Evolutionary conservation across 2,329 filamentous ascomycete genomes (phyloP).

Genomic region (Aspergillus ustus): DNA sequence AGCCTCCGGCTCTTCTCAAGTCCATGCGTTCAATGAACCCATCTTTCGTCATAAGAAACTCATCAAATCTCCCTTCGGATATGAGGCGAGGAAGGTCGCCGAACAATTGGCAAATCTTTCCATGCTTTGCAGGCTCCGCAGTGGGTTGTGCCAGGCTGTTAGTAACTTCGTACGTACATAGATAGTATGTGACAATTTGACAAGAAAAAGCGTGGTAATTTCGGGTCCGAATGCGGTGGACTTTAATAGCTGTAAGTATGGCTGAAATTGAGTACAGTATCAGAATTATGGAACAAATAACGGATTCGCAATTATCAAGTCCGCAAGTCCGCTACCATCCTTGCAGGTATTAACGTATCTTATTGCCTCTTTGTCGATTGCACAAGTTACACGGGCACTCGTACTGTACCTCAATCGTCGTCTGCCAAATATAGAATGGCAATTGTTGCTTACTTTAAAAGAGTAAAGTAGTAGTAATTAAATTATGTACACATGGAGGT

Average conservation of each 20-base stretch:
- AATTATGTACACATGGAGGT: neutral
- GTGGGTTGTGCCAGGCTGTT: constrained; percentile 21
- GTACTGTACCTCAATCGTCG: neutral
- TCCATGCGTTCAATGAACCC: neutral
- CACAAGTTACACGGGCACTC: neutral
- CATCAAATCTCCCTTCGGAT: neutral
- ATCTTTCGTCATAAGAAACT: neutral
- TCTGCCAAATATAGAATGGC: constrained; percentile 3
- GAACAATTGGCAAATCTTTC: neutral
- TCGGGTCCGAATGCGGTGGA: constrained; percentile 26
- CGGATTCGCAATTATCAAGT: neutral
- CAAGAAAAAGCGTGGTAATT: constrained; percentile 11
- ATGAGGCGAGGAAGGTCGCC: neutral
- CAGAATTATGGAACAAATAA: neutral
- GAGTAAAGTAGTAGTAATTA: neutral
- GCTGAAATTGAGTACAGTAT: constrained; percentile 2
- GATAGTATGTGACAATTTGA: neutral
- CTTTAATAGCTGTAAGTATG: neutral
- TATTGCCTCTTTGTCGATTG: neutral
- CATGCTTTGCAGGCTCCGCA: constrained; percentile 26
- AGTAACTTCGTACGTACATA: neutral
- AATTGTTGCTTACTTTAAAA: neutral
- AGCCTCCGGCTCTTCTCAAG: no score
- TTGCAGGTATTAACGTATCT: constrained; percentile 10
- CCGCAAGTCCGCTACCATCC: neutral